Evolutionary conservation across 306 rosid species (phyloP).

Genomic region (Quercus parvula): DNA sequence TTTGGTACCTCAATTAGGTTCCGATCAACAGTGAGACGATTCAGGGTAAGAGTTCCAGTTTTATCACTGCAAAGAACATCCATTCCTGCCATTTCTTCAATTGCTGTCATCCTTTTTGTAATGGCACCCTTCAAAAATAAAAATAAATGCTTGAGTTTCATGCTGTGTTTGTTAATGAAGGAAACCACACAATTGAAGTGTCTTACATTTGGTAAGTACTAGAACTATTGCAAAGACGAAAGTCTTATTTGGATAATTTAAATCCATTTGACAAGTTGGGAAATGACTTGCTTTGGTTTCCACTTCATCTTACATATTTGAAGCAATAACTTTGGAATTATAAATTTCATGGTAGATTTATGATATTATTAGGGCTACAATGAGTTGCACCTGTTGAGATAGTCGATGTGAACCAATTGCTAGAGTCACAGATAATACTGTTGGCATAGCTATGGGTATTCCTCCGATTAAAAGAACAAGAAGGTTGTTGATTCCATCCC

Average conservation of each 20-base stretch:
- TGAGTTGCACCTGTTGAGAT: slow-evolving; percentile 72
- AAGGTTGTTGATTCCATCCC: slow-evolving; percentile 90
- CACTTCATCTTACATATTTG: slow-evolving; percentile 6
- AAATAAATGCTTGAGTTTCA: not conserved
- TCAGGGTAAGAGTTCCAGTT: slow-evolving; percentile 87
- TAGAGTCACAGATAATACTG: slow-evolving; percentile 87
- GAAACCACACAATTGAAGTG: not conserved
- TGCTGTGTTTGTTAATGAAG: not conserved
- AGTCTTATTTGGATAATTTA: not conserved
- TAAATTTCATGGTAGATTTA: not conserved
- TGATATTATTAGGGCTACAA: not conserved
- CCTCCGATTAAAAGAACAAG: slow-evolving; percentile 94
- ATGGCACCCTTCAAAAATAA: slow-evolving; percentile 64
- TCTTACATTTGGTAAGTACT: not conserved
- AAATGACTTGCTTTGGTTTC: not conserved
- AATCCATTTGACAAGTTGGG: not conserved
- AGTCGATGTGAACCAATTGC: slow-evolving; percentile 90
- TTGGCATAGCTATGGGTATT: slow-evolving; percentile 95
- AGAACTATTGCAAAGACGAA: not conserved
- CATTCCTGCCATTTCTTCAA: slow-evolving; percentile 97
- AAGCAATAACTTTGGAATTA: not conserved
- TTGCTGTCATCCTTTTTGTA: slow-evolving; percentile 93
- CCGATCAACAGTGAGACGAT: slow-evolving; percentile 75
- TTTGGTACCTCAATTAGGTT: slow-evolving; percentile 64
- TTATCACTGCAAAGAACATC: slow-evolving; percentile 91